phyloP scores from a whole-genome alignment of 257 asterid species.

The Linderniella brevidens region DNA sequence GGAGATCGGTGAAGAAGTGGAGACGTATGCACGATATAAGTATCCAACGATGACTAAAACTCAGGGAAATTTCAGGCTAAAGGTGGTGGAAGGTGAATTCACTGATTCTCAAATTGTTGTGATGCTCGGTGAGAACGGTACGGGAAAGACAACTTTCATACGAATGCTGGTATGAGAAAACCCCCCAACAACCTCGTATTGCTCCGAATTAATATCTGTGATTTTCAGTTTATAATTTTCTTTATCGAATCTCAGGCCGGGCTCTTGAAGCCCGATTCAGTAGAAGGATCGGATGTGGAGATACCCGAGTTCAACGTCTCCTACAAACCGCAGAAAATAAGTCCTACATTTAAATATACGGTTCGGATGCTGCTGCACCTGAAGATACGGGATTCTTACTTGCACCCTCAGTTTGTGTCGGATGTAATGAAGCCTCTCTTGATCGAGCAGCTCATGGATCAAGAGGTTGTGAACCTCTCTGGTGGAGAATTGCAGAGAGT shows the following conservation, averaged over 20 bases:
- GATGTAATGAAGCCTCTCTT: slow-evolving; percentile 98
- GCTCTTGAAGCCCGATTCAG: slow-evolving; percentile 69
- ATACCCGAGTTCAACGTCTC: slow-evolving; percentile 94
- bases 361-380: slow-evolving; percentile 71
- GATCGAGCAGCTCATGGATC: slow-evolving; percentile 97
- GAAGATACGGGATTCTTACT: slow-evolving; percentile 74
- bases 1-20: slow-evolving; percentile 84
- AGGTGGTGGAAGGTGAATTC: slow-evolving; percentile 91
- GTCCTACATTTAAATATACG: slow-evolving; percentile 54
- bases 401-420: slow-evolving; percentile 84
- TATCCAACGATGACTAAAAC: slow-evolving; percentile 93
- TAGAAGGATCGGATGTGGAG: slow-evolving; percentile 64
- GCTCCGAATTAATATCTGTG: not conserved
- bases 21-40: slow-evolving; percentile 76
- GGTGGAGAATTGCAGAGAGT: slow-evolving; percentile 99
- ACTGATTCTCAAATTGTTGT: slow-evolving; percentile 95
- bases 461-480: slow-evolving; percentile 85
- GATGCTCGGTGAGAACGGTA: slow-evolving; percentile 99
- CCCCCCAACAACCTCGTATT: slow-evolving; percentile 6
- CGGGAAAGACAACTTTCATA: slow-evolving; percentile 95
- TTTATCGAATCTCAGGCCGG: slow-evolving; percentile 54
- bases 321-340: slow-evolving; percentile 93
- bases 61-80: slow-evolving; percentile 82
- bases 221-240: not conserved
- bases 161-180: slow-evolving; percentile 63